phyloP scores from a whole-genome alignment of 306 rosid genomes.

The Myrica gale region DNA sequence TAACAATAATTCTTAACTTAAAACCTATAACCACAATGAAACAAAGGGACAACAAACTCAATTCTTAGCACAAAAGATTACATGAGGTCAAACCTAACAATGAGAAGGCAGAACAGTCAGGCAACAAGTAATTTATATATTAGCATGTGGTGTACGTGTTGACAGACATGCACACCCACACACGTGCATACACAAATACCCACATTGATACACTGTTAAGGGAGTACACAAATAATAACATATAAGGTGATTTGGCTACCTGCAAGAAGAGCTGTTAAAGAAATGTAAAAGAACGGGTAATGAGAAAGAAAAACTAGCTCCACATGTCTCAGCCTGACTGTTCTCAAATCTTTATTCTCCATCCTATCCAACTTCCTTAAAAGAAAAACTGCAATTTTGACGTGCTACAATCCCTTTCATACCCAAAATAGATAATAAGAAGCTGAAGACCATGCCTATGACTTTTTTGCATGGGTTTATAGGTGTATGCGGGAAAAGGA shows the following conservation, averaged over 20 bases:
- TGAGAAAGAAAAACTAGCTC: not conserved
- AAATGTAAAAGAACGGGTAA: not conserved
- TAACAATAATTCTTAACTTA: not conserved
- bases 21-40: not conserved
- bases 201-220: not conserved
- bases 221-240: not conserved
- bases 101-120: not conserved
- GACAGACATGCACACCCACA: not conserved
- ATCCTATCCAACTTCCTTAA: not conserved
- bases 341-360: not conserved
- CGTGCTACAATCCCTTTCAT: not conserved
- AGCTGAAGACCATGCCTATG: not conserved
- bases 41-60: not conserved
- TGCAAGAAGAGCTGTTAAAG: not conserved
- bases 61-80: not conserved
- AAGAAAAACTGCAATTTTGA: not conserved
- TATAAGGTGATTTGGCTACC: not conserved
- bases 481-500: not conserved
- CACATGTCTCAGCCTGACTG: not conserved
- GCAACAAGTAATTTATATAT: not conserved
- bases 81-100: not conserved
- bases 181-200: not conserved
- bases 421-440: not conserved
- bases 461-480: not conserved
- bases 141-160: not conserved